phyloP scores from a whole-genome alignment of 805 yeast species.

The Candida vaughaniae region DNA sequence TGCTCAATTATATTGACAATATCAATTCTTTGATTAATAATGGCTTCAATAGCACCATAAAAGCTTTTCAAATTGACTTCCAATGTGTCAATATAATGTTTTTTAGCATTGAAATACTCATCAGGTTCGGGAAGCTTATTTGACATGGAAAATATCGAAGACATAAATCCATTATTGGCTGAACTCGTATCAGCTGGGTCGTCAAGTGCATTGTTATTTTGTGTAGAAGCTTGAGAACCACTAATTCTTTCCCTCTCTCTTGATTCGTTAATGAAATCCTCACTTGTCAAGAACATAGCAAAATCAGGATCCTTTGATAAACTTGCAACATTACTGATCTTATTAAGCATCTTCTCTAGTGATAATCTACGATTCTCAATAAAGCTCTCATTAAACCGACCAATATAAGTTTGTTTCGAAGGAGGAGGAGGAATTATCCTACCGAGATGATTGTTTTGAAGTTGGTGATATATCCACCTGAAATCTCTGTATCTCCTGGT shows the following conservation, averaged over 20 bases:
- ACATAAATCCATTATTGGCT: conserved; percentile 52
- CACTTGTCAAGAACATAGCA: conserved; percentile 71
- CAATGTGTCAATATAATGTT: conserved; percentile 63
- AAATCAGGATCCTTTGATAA: conserved; percentile 76
- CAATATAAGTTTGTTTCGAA: conserved; percentile 90
- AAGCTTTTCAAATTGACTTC: conserved; percentile 72
- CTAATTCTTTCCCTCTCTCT: conserved; percentile 65
- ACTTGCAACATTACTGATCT: conserved; percentile 55
- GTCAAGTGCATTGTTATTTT: conserved; percentile 33
- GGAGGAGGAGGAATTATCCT: conserved; percentile 88
- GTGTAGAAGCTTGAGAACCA: conserved; percentile 50
- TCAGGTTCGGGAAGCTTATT: conserved; percentile 76
- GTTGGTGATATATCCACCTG: conserved; percentile 89
- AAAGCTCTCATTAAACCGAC: conserved; percentile 87
- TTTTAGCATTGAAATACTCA: conserved; percentile 70
- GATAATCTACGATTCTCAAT: conserved; percentile 83
- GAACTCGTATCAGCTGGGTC: conserved; percentile 30
- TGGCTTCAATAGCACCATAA: conserved; percentile 67
- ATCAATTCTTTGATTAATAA: conserved; percentile 75
- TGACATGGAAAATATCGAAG: conserved; percentile 68
- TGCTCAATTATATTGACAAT: conserved; percentile 69
- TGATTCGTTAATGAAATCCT: conserved; percentile 64
- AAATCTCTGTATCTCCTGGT: conserved; percentile 89
- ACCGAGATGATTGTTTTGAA: conserved; percentile 87
- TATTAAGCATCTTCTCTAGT: conserved; percentile 79